Percentiles rank a stretch among this genome's conserved stretches.
Conservation (phyloP, 768 basidiomycete genomes). For the Xanthoconium stramineum region DNA sequence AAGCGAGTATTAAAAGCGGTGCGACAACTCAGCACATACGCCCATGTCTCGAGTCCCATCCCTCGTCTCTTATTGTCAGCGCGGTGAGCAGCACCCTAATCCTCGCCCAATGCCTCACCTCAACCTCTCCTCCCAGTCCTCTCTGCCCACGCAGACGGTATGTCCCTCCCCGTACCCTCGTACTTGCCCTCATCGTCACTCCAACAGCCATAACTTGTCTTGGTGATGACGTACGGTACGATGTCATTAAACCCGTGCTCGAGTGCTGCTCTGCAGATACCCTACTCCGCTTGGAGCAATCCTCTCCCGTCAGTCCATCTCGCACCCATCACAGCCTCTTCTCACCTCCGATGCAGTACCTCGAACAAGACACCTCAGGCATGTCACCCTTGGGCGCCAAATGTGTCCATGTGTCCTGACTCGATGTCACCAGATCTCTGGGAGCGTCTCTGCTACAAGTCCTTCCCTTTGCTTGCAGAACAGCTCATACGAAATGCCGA, state of each 20-base stretch:
- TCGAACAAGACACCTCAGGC: conserved; percentile 57
- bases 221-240: conserved; percentile 57
- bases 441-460: conserved; percentile 59
- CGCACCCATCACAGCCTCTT: conserved; percentile 1
- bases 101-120: conserved; percentile 12
- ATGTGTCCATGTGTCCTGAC: conserved; percentile 4
- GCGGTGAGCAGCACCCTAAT: conserved; percentile 45
- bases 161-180: conserved; percentile 19
- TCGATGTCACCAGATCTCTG: conserved; percentile 52
- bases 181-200: conserved; percentile 4
- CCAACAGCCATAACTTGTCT: conserved; percentile 59
- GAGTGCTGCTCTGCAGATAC: conserved; percentile 71
- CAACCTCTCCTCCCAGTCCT: conserved; percentile 43
- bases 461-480: conserved; percentile 53
- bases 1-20: conserved; percentile 15
- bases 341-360: conserved; percentile 39
- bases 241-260: conserved; percentile 69
- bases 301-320: conserved; percentile 57
- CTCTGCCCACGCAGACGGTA: conserved; percentile 58
- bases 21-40: background rate
- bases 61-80: conserved; percentile 68
- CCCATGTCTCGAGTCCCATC: conserved; percentile 48
- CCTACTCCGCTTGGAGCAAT: conserved; percentile 62
- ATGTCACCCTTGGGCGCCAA: conserved; percentile 12
- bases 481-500: conserved; percentile 40